These are phyloP conservation scores for Wolfiporia cocos DNA, from an alignment of 1,284 basidiomycete species.

Conservation along the genomic window DNA sequence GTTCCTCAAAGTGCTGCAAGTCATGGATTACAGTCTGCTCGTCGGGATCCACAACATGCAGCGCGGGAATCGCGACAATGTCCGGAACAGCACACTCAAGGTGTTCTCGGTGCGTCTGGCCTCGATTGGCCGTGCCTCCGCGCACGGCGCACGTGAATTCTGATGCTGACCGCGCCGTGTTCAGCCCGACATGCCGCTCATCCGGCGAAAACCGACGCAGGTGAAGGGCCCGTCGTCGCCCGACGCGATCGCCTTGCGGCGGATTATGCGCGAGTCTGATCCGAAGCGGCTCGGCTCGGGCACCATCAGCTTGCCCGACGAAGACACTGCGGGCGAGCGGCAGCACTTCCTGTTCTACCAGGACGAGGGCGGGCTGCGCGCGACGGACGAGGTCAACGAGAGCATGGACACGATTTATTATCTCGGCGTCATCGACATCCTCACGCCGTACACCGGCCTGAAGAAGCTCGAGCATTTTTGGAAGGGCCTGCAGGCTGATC, in stretches of 20 bases:
- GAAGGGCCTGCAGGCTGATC: slow-evolving; percentile 86
- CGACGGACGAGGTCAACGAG: slow-evolving; percentile 82
- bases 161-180: slow-evolving; percentile 4
- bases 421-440: slow-evolving; percentile 89
- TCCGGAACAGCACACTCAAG: slow-evolving; percentile 84
- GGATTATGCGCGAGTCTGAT: slow-evolving; percentile 81
- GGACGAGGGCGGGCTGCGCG: slow-evolving; percentile 91
- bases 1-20: slow-evolving; percentile 76
- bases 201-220: slow-evolving; percentile 51
- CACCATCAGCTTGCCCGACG: slow-evolving; percentile 62
- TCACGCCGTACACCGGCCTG: slow-evolving; percentile 78
- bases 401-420: slow-evolving; percentile 86
- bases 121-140: slow-evolving; percentile 1
- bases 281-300: slow-evolving; percentile 64
- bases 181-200: slow-evolving; percentile 59
- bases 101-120: slow-evolving; percentile 78
- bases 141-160: background rate
- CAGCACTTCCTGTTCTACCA: slow-evolving; percentile 92
- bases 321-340: slow-evolving; percentile 62
- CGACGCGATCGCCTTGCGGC: slow-evolving; percentile 79
- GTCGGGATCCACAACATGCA: slow-evolving; percentile 93
- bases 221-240: slow-evolving; percentile 51
- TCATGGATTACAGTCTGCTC: slow-evolving; percentile 97
- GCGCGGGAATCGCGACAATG: slow-evolving; percentile 87
- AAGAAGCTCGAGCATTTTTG: slow-evolving; percentile 90